These are phyloP conservation scores for Tolypocladium pustulatum DNA, from an alignment of 2,329 filamentous ascomycete genomes.

Conservation along the genomic window DNA sequence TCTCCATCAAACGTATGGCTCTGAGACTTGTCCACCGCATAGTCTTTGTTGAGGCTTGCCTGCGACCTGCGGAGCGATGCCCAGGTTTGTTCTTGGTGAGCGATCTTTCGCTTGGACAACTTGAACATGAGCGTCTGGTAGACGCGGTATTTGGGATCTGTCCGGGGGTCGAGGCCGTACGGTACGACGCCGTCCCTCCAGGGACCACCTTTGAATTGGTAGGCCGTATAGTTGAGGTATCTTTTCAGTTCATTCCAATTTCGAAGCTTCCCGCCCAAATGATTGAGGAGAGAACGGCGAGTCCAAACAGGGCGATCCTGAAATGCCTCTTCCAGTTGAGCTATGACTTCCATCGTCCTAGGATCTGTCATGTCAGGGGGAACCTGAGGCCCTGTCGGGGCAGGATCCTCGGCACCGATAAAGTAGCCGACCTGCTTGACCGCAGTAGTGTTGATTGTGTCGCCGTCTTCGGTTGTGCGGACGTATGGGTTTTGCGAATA, in stretches of 20 bases:
- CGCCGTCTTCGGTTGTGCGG: constrained; percentile 46
- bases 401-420: constrained; percentile 50
- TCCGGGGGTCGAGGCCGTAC: constrained; percentile 79
- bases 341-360: constrained; percentile 53
- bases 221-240: constrained; percentile 75
- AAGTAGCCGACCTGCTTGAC: constrained; percentile 51
- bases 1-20: constrained; percentile 79
- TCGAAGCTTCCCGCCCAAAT: constrained; percentile 41
- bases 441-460: constrained; percentile 46
- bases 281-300: constrained; percentile 68
- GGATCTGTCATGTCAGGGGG: constrained; percentile 49
- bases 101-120: constrained; percentile 42
- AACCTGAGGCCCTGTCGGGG: constrained; percentile 48
- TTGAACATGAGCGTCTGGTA: constrained; percentile 91
- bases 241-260: constrained; percentile 55
- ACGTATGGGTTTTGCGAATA: constrained; percentile 83
- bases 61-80: constrained; percentile 33
- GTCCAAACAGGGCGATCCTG: constrained; percentile 76
- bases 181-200: constrained; percentile 82
- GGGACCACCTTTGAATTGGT: constrained; percentile 85
- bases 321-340: constrained; percentile 54
- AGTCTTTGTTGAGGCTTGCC: constrained; percentile 26
- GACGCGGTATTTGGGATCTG: constrained; percentile 61
- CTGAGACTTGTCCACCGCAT: constrained; percentile 27
- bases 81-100: constrained; percentile 36